Conservation (phyloP, 768 basidiomycete species). For the Peribolospora baueri region DNA sequence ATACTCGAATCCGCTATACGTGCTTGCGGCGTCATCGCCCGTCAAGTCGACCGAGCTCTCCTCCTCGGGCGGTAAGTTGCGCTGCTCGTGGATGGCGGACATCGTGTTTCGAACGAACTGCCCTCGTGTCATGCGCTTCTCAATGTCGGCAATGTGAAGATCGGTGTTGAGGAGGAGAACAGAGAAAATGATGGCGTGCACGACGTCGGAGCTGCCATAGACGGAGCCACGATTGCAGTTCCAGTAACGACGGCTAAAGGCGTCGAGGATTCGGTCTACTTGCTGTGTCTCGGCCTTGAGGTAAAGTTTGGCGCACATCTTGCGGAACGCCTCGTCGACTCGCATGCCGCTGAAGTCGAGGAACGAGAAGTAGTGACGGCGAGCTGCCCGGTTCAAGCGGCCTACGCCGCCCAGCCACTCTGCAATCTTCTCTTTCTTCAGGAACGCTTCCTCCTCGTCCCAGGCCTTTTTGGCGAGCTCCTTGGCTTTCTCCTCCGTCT, state of each 20-base stretch:
- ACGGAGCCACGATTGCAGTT: conserved; percentile 59
- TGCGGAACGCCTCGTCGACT: conserved; percentile 24
- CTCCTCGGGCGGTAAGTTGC: conserved; percentile 17
- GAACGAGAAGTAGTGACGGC: conserved; percentile 58
- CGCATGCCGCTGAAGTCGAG: conserved; percentile 58
- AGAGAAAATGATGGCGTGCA: conserved; percentile 87
- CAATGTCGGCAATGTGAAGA: conserved; percentile 76
- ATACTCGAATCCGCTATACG: not conserved
- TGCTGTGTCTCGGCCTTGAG: conserved; percentile 94
- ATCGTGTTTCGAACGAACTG: conserved; percentile 89
- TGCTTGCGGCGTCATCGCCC: conserved; percentile 32
- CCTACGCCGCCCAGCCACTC: conserved; percentile 89
- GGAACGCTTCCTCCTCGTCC: conserved; percentile 60
- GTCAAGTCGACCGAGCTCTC: conserved; percentile 29
- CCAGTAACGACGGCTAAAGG: conserved; percentile 73
- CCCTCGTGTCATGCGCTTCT: conserved; percentile 63
- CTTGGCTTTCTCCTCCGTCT: conserved; percentile 29
- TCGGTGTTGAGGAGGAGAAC: conserved; percentile 88
- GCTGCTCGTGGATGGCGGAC: conserved; percentile 53
- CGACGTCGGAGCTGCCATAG: conserved; percentile 71
- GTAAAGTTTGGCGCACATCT: conserved; percentile 70
- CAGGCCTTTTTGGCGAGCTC: conserved; percentile 56
- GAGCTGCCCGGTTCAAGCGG: conserved; percentile 43
- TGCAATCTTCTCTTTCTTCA: conserved; percentile 74
- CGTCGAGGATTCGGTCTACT: conserved; percentile 83